phyloP scores from a whole-genome alignment of 2,329 filamentous ascomycete genomes.

The Exophiala xenobiotica region DNA sequence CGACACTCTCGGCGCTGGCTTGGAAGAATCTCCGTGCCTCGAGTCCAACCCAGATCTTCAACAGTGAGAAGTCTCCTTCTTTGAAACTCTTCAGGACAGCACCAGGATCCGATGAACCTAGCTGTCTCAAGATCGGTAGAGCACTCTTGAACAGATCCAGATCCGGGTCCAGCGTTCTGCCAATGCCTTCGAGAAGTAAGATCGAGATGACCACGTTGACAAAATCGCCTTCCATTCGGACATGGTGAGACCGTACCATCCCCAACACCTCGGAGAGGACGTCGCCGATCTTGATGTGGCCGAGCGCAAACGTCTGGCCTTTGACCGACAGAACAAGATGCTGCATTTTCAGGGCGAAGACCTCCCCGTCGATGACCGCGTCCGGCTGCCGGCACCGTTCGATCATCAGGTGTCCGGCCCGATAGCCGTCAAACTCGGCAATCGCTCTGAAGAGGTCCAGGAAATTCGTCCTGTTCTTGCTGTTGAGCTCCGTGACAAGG shows the following conservation, averaged over 20 bases:
- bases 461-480: conserved; percentile 82
- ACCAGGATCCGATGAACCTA: conserved; percentile 72
- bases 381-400: conserved; percentile 91
- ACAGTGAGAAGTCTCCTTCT: conserved; percentile 76
- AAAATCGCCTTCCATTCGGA: conserved; percentile 93
- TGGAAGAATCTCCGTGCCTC: conserved; percentile 88
- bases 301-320: conserved; percentile 82
- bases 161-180: conserved; percentile 78
- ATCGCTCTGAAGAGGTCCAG: conserved; percentile 93
- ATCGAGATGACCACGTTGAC: conserved; percentile 98
- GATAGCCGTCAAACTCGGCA: conserved; percentile 95
- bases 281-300: conserved; percentile 94
- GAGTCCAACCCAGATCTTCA: conserved; percentile 86
- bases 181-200: conserved; percentile 88
- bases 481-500: conserved; percentile 89
- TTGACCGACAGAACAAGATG: conserved; percentile 91
- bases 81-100: conserved; percentile 63
- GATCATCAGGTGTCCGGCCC: conserved; percentile 92
- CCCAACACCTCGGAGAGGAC: conserved; percentile 84
- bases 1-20: conserved; percentile 84
- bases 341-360: conserved; percentile 96
- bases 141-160: conserved; percentile 84
- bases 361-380: conserved; percentile 80
- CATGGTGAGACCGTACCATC: conserved; percentile 91
- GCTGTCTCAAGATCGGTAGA: conserved; percentile 82